Conservation (phyloP, 148 eudicot species). For the Amaranthus hypochondriacus region DNA sequence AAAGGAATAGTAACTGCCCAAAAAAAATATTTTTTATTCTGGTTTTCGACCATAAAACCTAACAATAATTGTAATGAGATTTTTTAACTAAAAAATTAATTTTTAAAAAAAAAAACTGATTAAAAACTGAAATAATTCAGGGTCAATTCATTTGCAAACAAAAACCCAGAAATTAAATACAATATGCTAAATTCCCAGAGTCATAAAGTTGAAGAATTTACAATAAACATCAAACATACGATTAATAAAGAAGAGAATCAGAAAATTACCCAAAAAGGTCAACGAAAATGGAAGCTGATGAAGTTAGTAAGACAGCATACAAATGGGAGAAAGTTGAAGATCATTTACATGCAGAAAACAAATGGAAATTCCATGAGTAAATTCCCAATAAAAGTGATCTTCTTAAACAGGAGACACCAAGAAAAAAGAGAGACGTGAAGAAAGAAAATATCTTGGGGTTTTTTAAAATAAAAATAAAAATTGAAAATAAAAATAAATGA, state of each 20-base stretch:
- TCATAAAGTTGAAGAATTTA: background rate
- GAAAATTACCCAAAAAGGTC: conserved; percentile 21
- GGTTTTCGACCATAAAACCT: background rate
- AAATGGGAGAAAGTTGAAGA: conserved; percentile 13
- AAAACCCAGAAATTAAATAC: background rate
- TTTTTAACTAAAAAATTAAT: background rate
- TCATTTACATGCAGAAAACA: conserved; percentile 23
- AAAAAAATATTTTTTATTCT: background rate
- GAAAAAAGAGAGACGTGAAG: conserved; percentile 37
- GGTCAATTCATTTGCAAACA: too few relatives aligned
- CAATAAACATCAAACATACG: conserved; percentile 3
- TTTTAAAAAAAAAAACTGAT: background rate
- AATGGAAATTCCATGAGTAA: conserved; percentile 1
- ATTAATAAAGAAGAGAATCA: background rate
- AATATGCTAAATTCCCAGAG: background rate
- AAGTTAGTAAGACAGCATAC: conserved; percentile 19
- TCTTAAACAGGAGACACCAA: background rate
- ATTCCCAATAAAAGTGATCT: conserved; percentile 5
- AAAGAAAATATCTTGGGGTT: conserved; percentile 25
- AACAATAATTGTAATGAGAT: background rate
- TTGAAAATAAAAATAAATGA: background rate
- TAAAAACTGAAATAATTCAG: background rate
- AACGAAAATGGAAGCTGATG: conserved; percentile 24
- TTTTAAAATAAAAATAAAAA: background rate
- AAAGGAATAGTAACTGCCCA: background rate